Evolutionary conservation across 2,329 filamentous ascomycete species (phyloP).

Genomic region (Anthostomella pinea): DNA sequence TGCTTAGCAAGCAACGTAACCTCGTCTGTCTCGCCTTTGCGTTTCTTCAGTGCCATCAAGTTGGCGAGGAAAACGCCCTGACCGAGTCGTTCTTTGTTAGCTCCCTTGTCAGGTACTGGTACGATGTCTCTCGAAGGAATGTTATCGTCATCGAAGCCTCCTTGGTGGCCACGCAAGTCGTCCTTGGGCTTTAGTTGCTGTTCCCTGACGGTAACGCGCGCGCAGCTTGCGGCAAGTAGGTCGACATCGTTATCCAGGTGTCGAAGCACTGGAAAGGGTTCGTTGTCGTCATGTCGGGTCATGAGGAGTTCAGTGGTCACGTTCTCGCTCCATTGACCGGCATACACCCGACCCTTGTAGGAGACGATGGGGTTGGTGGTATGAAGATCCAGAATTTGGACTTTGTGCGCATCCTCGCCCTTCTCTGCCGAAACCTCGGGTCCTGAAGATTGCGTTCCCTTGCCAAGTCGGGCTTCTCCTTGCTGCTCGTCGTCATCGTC

Average conservation of each 20-base stretch:
- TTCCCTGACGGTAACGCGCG: conserved; percentile 67
- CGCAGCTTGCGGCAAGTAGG: conserved; percentile 67
- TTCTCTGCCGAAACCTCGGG: conserved; percentile 19
- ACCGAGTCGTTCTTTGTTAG: conserved; percentile 41
- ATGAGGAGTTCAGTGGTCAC: conserved; percentile 84
- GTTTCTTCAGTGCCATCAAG: conserved; percentile 62
- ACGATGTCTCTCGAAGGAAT: conserved; percentile 37
- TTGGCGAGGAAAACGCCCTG: conserved; percentile 58
- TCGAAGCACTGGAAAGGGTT: conserved; percentile 45
- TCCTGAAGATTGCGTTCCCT: conserved; percentile 8
- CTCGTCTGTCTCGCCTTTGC: conserved; percentile 61
- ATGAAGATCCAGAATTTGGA: conserved; percentile 85
- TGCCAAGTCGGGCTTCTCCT: conserved; percentile 9
- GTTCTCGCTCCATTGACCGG: conserved; percentile 76
- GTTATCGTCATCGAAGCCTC: conserved; percentile 26
- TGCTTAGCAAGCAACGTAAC: too few species aligned
- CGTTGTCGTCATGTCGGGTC: conserved; percentile 43
- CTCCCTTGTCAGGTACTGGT: conserved; percentile 45
- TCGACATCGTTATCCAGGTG: conserved; percentile 60
- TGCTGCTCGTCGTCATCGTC: conserved; percentile 18
- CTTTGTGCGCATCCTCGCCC: conserved; percentile 36
- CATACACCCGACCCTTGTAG: conserved; percentile 75
- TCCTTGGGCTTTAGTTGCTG: conserved; percentile 53
- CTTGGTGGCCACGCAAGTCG: conserved; percentile 18
- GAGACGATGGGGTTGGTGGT: conserved; percentile 72